Evolutionary conservation across 2,329 filamentous ascomycete species (phyloP).

Genomic region (Monilinia aucupariae): DNA sequence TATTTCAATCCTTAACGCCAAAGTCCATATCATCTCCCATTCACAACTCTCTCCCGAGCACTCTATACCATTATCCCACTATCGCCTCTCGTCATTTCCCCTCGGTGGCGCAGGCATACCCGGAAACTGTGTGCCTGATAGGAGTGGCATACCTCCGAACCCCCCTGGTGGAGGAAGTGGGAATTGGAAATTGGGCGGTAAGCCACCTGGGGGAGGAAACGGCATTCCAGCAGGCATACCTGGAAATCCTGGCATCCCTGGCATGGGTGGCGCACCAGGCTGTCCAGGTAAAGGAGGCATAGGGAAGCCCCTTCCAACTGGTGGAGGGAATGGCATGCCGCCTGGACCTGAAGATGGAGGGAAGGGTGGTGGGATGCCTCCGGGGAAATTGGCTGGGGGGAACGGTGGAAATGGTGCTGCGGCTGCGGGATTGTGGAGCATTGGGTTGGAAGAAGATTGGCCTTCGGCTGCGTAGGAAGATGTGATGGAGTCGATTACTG

Average conservation of each 20-base stretch:
- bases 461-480: constrained; percentile 92
- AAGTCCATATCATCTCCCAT: constrained; percentile 5
- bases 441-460: constrained; percentile 78
- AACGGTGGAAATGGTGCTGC: constrained; percentile 48
- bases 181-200: constrained; percentile 50
- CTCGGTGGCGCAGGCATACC: constrained; percentile 14
- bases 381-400: constrained; percentile 49
- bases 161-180: constrained; percentile 34
- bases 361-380: constrained; percentile 35
- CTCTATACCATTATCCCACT: constrained; percentile 7
- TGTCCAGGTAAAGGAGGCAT: constrained; percentile 25
- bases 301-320: constrained; percentile 31
- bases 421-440: constrained; percentile 49
- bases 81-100: constrained; percentile 11
- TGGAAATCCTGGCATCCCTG: constrained; percentile 21
- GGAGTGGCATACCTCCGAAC: constrained; percentile 22
- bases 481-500: constrained; percentile 96
- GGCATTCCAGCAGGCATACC: constrained; percentile 40
- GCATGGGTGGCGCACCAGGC: constrained; percentile 23
- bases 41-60: neutral
- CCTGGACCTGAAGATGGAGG: neutral
- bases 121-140: neutral
- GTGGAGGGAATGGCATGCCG: constrained; percentile 30
- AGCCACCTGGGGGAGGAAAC: constrained; percentile 42
- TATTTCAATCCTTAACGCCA: constrained; percentile 4